These are phyloP conservation scores for Gnomoniopsis smithogilvyi DNA, from an alignment of 2,329 filamentous ascomycete species.

Conservation along the genomic window DNA sequence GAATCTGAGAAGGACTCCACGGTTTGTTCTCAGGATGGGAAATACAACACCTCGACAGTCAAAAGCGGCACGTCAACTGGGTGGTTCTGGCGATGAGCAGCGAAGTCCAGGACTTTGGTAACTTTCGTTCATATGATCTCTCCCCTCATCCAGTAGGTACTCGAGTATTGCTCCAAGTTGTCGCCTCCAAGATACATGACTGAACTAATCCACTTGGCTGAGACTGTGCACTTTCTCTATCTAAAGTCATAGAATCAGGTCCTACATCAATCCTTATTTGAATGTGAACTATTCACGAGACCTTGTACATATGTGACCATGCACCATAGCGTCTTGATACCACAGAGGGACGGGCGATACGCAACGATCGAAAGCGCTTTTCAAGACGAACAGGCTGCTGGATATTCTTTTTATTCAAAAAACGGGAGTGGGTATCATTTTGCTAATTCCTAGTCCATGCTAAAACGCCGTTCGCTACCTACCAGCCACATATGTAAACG, in stretches of 20 bases:
- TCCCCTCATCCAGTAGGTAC: neutral
- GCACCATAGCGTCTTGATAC: neutral
- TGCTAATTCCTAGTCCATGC: neutral
- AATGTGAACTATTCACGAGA: too few relatives aligned
- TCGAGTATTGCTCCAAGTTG: too few relatives aligned
- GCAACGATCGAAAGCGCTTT: too few relatives aligned
- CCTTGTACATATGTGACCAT: neutral
- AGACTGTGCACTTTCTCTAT: too few relatives aligned
- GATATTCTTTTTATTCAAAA: neutral
- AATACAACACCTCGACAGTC: constrained; percentile 3
- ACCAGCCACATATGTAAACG: neutral
- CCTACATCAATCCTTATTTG: too few relatives aligned
- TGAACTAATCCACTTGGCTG: too few relatives aligned
- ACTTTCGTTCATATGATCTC: neutral
- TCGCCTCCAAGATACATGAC: too few relatives aligned
- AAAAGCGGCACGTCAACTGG: constrained; percentile 8
- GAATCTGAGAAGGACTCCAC: neutral
- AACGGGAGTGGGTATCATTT: constrained; percentile 8
- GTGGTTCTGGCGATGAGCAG: constrained; percentile 21
- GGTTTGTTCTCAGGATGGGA: constrained; percentile 3
- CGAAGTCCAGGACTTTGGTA: neutral
- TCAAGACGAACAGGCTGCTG: neutral
- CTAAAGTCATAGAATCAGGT: too few relatives aligned
- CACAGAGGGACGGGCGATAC: neutral
- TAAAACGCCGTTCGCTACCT: neutral